Evolutionary conservation across 345 rosid species (phyloP).

Genomic region (Laguncularia racemosa): DNA sequence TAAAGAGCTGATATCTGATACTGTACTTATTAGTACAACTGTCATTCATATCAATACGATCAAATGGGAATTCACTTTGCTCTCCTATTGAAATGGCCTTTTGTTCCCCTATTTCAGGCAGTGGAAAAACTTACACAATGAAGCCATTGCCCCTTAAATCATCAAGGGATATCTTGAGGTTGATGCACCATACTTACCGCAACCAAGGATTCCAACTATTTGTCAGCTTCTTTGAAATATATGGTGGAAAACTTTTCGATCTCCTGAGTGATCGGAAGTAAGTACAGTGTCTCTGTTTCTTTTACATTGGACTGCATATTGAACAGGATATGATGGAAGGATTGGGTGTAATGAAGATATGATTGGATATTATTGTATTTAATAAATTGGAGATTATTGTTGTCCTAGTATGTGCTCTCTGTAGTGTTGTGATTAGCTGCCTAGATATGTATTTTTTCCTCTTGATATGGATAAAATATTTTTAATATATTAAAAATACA

Average conservation of each 20-base stretch:
- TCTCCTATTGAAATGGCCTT: not conserved
- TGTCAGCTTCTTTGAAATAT: conserved; percentile 92
- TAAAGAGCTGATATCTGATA: too few relatives aligned
- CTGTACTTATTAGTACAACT: too few relatives aligned
- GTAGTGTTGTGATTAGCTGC: too few relatives aligned
- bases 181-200: conserved; percentile 93
- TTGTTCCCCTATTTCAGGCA: conserved; percentile 43
- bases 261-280: conserved; percentile 93
- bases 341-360: too few relatives aligned
- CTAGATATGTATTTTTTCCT: too few relatives aligned
- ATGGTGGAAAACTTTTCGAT: conserved; percentile 92
- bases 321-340: not conserved
- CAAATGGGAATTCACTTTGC: too few relatives aligned
- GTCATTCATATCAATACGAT: too few relatives aligned
- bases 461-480: too few relatives aligned
- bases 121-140: conserved; percentile 98
- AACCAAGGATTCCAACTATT: conserved; percentile 91
- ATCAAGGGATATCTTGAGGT: conserved; percentile 84
- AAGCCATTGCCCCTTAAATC: conserved; percentile 95
- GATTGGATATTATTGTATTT: too few relatives aligned
- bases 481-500: too few relatives aligned
- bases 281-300: conserved; percentile 18
- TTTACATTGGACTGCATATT: not conserved
- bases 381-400: too few relatives aligned
- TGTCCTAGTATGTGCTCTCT: not conserved